These are phyloP conservation scores for Alternaria rosae DNA, from an alignment of 2,329 filamentous ascomycete species.

Conservation along the genomic window DNA sequence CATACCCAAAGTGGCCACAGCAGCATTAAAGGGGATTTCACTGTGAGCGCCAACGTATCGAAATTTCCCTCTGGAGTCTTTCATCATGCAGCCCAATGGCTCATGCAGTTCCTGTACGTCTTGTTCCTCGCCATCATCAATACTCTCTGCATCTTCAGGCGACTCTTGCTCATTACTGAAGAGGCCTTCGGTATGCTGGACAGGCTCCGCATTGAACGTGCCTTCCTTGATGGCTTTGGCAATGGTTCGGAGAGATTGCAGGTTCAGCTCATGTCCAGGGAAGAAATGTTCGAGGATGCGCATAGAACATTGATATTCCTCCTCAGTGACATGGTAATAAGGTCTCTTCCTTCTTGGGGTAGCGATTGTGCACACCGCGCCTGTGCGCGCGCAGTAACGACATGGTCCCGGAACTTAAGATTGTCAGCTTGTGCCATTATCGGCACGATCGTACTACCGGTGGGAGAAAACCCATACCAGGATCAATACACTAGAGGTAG, in stretches of 20 bases:
- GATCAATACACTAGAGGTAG: conserved; percentile 47
- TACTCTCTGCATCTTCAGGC: conserved; percentile 32
- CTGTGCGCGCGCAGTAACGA: conserved; percentile 49
- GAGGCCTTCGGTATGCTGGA: conserved; percentile 33
- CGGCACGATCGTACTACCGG: neutral
- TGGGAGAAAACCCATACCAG: conserved; percentile 35
- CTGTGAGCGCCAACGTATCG: conserved; percentile 49
- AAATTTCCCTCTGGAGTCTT: conserved; percentile 44
- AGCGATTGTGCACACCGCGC: conserved; percentile 45
- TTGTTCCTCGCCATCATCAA: conserved; percentile 39
- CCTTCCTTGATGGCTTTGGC: conserved; percentile 45
- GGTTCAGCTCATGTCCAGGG: conserved; percentile 46
- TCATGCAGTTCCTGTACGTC: conserved; percentile 47
- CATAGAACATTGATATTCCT: conserved; percentile 50
- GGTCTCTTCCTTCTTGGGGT: conserved; percentile 48
- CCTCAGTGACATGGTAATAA: conserved; percentile 51
- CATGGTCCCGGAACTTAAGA: conserved; percentile 48
- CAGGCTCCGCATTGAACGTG: conserved; percentile 31
- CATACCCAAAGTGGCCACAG: conserved; percentile 42
- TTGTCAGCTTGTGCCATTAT: conserved; percentile 26
- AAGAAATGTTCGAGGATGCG: conserved; percentile 49
- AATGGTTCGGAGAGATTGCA: conserved; percentile 43
- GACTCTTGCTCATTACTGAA: conserved; percentile 30
- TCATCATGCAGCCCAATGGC: conserved; percentile 49
- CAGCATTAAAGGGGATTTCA: conserved; percentile 50